Conservation (phyloP, 805 yeast genomes). For the Zygoascus ofunaensis region DNA sequence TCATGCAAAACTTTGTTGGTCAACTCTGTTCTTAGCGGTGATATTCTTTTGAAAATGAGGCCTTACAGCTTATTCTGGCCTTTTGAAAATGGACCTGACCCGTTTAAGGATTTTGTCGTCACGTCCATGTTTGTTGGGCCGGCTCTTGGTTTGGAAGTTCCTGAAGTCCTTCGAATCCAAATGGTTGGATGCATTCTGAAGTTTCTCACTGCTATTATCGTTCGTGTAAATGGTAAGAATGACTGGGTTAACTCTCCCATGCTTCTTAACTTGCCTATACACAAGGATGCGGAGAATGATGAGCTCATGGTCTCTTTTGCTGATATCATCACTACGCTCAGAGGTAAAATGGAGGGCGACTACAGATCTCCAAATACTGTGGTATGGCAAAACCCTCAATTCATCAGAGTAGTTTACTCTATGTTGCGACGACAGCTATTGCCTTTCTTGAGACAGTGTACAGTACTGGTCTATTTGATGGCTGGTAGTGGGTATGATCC, state of each 20-base stretch:
- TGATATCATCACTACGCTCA: conserved; percentile 6
- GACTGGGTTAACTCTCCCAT: conserved; percentile 12
- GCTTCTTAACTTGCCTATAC: conserved; percentile 28
- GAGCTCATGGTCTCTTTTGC: conserved; percentile 8
- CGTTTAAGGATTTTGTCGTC: conserved; percentile 11
- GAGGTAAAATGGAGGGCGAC: conserved; percentile 8
- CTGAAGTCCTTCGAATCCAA: conserved; percentile 4
- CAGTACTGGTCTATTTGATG: conserved; percentile 45
- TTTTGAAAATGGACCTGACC: background rate
- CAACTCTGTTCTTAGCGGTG: background rate
- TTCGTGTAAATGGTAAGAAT: conserved; percentile 4
- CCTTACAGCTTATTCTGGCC: conserved; percentile 1
- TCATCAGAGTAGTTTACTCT: conserved; percentile 34
- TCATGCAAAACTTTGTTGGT: conserved; percentile 3
- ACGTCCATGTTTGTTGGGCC: conserved; percentile 9
- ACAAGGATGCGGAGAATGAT: conserved; percentile 11
- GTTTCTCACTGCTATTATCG: conserved; percentile 1
- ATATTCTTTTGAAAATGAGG: background rate
- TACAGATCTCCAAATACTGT: conserved; percentile 8
- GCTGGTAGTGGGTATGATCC: conserved; percentile 40
- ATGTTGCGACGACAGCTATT: conserved; percentile 48
- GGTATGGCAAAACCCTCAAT: conserved; percentile 18
- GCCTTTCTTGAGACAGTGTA: conserved; percentile 56
- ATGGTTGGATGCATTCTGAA: background rate
- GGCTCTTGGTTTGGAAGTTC: conserved; percentile 4